Conservation (phyloP, 75 land plant genomes). For the Cupressus sempervirens region DNA sequence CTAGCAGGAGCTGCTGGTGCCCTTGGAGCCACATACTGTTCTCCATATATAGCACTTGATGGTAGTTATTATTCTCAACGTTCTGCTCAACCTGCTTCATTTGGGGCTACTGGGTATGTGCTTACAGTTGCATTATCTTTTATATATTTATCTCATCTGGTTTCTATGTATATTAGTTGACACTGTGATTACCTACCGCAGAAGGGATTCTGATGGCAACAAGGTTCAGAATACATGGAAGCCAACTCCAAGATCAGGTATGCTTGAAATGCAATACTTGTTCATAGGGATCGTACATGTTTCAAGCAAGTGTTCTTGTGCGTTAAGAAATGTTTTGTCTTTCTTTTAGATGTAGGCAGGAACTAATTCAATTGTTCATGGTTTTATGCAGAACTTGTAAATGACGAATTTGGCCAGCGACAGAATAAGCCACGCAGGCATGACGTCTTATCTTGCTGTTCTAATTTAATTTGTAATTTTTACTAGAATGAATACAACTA, state of each 20-base stretch:
- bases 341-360: not conserved
- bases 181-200: not conserved
- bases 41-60: slow-evolving; percentile 74
- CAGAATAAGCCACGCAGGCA: slow-evolving; percentile 75
- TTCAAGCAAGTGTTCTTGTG: not conserved
- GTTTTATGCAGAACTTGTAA: slow-evolving; percentile 30
- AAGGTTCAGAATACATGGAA: slow-evolving; percentile 4
- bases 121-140: not conserved
- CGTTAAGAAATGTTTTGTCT: not conserved
- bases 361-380: not conserved
- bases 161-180: not conserved
- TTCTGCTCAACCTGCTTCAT: slow-evolving; percentile 44
- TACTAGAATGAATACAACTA: not conserved
- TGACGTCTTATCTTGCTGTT: not conserved
- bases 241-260: slow-evolving; percentile 16
- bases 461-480: not conserved
- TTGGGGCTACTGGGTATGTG: slow-evolving; percentile 33
- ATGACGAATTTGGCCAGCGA: slow-evolving; percentile 59
- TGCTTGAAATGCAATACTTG: not conserved
- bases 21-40: slow-evolving; percentile 54
- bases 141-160: not conserved
- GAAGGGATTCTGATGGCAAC: slow-evolving; percentile 10
- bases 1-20: slow-evolving; percentile 85
- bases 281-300: not conserved
- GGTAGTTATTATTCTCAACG: slow-evolving; percentile 59